phyloP scores from a whole-genome alignment of 257 asterid species.

The Cynanchum wilfordii region DNA sequence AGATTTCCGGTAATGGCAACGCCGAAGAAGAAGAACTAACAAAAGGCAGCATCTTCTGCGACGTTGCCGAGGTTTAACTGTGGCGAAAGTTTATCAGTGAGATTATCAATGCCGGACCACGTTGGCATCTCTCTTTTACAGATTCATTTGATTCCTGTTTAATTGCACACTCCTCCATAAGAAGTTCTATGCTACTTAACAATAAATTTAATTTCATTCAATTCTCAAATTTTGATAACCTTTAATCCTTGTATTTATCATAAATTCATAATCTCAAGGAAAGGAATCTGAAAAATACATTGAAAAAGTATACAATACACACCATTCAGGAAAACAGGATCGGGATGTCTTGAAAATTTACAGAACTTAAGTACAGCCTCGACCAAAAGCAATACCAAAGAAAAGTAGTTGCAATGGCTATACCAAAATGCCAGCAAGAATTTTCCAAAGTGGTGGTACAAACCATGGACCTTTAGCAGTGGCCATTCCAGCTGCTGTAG shows the following conservation, averaged over 20 bases:
- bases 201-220: not conserved
- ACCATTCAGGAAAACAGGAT: not conserved
- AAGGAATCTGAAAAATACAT: too few species aligned
- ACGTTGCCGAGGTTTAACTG: not conserved
- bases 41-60: not conserved
- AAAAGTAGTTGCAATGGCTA: constrained; percentile 81
- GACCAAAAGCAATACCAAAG: constrained; percentile 77
- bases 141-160: not conserved
- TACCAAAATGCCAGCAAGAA: constrained; percentile 90
- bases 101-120: not conserved
- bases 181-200: not conserved
- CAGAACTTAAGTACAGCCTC: constrained; percentile 55
- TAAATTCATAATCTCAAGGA: too few species aligned
- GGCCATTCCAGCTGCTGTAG: constrained; percentile 98
- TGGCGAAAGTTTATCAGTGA: not conserved
- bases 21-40: not conserved
- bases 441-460: constrained; percentile 84
- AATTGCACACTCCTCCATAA: not conserved
- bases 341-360: constrained; percentile 17
- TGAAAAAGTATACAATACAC: too few species aligned
- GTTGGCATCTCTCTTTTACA: not conserved
- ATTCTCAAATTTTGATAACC: too few species aligned
- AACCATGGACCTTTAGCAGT: constrained; percentile 84
- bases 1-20: not conserved
- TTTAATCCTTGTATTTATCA: too few species aligned